Base-by-base conservation (phyloP, 2,329 filamentous ascomycete genomes). In the Fusarium multiceps region DNA sequence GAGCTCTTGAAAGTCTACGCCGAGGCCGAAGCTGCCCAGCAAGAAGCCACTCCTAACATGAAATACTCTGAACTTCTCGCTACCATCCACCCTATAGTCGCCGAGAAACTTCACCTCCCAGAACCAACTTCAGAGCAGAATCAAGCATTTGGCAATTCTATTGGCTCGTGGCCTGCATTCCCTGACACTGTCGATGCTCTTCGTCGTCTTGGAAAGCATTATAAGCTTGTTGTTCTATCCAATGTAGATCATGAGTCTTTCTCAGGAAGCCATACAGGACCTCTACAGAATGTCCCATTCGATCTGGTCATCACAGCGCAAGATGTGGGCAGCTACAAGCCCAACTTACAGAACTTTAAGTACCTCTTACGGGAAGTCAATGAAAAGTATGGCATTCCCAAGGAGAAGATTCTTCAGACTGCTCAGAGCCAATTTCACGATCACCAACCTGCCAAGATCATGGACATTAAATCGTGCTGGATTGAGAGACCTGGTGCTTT, bases 321-420 rank as follows among this genome's bases (percentile, higher is more conserved):
- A 76, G 89, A 92, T 42, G 86, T 93, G 28, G 90, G 91, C 0
- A 86, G 84, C 16, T 93, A 93, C 75, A 94, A 93, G 79, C 92
- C 92, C 0, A 84, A 89, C 69, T 73, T 81, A 30, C 80, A 81
- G 54, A 93, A 93, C 68, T 93, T 93, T 62, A 83, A 88, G 59
- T 88, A 89, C 74, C 83, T 93, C 83, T 75, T 93, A 7, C 77
- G 80, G 13, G 80, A 86, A 49, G 85, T 88, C 3, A 64, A 85
- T 72, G 73, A 79, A 2, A 82, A 84, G n/a, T 88, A 91, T 71
- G 87, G 86, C 0, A 77, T 90, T 0, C 79, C 82, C 55, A 88
- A 86, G 69, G 79, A 80, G 0, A 78, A 87, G 72, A 82, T 93
- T 7, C 74, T 91, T 58, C 88, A 91, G 79, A 89, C 89, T 25